phyloP scores from a whole-genome alignment of 768 basidiomycete genomes.

The Ramaria rubella region DNA sequence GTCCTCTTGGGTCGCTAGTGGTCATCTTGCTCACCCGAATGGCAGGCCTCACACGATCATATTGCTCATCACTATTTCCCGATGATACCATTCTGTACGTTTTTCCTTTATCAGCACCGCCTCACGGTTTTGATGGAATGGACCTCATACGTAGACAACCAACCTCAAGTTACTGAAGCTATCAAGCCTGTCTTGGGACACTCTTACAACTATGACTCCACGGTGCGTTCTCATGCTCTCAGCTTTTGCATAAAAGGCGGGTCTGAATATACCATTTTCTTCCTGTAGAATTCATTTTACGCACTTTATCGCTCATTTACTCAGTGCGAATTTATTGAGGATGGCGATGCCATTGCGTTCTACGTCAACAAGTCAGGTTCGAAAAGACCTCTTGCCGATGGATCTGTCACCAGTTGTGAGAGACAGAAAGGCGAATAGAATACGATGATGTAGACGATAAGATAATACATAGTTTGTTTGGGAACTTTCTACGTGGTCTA shows the following conservation, averaged over 20 bases:
- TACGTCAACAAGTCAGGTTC: no score
- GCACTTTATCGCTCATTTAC: constrained; percentile 8
- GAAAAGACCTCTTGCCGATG: no score
- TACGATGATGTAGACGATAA: no score
- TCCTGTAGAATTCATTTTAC: neutral
- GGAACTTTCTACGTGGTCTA: no score
- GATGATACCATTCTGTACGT: constrained; percentile 10
- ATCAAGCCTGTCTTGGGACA: constrained; percentile 7
- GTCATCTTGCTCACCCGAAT: neutral
- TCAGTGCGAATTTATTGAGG: constrained; percentile 10
- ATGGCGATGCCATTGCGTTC: constrained; percentile 7
- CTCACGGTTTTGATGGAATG: neutral
- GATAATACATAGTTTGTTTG: no score
- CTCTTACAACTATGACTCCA: neutral
- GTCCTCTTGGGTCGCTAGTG: neutral
- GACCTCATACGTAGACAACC: neutral
- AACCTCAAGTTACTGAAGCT: constrained; percentile 7
- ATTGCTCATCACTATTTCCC: constrained; percentile 15
- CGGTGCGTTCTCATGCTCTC: no score
- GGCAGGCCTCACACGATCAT: constrained; percentile 13
- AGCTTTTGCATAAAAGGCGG: no score
- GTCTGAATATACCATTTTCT: neutral
- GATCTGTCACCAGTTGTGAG: no score
- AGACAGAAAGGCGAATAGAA: no score
- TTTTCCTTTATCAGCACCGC: neutral